Evolutionary conservation across 306 rosid genomes (phyloP).

Genomic region (Gastrolobium villosum): DNA sequence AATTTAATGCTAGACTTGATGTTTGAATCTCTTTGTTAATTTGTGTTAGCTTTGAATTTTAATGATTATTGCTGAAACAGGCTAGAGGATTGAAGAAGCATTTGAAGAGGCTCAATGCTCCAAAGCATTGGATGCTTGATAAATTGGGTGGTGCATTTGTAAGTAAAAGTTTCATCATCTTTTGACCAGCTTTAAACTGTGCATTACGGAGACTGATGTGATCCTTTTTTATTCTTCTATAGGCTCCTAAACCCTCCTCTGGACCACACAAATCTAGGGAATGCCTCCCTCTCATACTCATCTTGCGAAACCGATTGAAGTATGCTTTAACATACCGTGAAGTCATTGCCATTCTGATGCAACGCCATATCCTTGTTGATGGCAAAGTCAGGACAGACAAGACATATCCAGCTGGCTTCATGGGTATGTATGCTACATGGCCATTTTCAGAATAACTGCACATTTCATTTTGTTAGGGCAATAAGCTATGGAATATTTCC

Average conservation of each 20-base stretch:
- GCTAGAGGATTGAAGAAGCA: conserved; percentile 92
- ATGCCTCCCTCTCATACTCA: conserved; percentile 80
- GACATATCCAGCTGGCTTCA: conserved; percentile 86
- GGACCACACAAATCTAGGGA: conserved; percentile 96
- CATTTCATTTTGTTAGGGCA: background rate
- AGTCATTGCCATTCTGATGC: conserved; percentile 89
- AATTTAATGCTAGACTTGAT: background rate
- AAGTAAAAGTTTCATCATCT: conserved; percentile 41
- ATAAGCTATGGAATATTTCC: background rate
- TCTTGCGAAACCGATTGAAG: conserved; percentile 74
- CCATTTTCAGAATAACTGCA: background rate
- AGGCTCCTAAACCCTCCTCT: conserved; percentile 95
- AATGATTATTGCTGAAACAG: conserved; percentile 38
- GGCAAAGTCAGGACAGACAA: conserved; percentile 91
- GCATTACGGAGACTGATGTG: background rate
- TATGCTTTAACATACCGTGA: conserved; percentile 88
- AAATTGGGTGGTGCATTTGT: conserved; percentile 91
- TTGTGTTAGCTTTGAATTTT: background rate
- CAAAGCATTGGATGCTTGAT: conserved; percentile 92
- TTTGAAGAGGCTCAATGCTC: conserved; percentile 93
- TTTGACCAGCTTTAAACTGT: background rate
- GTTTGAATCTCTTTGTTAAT: background rate
- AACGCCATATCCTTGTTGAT: conserved; percentile 80
- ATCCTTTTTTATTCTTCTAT: background rate
- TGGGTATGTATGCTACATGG: conserved; percentile 64